These are phyloP conservation scores for Alternaria solani DNA, from an alignment of 2,329 filamentous ascomycete species.

Conservation along the genomic window DNA sequence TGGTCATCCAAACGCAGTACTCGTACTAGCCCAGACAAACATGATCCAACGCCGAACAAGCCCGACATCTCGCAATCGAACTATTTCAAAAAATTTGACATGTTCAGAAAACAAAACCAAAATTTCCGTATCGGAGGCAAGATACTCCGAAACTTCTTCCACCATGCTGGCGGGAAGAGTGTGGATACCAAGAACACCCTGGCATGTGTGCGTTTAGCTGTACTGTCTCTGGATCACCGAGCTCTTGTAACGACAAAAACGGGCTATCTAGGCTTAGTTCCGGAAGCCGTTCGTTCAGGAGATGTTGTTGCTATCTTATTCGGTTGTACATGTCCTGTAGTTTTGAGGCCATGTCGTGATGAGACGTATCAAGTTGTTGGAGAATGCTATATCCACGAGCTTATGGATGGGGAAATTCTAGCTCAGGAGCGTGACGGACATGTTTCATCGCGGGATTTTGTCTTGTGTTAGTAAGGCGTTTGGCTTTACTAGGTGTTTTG, in stretches of 20 bases:
- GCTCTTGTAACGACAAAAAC: background rate
- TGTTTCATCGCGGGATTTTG: background rate
- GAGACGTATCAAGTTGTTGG: background rate
- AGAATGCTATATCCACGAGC: background rate
- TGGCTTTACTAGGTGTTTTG: no score
- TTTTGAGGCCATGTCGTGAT: background rate
- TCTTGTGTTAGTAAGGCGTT: background rate
- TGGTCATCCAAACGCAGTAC: background rate
- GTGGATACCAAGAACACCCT: accelerated
- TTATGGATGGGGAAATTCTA: background rate
- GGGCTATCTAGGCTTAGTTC: background rate
- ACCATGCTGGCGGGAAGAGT: accelerated
- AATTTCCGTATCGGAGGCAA: background rate
- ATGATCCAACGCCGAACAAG: no score
- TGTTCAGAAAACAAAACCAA: background rate
- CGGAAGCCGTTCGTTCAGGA: background rate
- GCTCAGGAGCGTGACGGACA: background rate
- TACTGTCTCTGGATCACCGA: background rate
- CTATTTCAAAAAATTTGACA: background rate
- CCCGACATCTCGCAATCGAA: background rate
- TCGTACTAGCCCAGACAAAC: background rate
- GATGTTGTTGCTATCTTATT: background rate
- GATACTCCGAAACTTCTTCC: background rate
- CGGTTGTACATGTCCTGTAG: background rate
- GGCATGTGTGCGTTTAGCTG: background rate